Conservation (phyloP, 179 eudicot species). For the Nepenthes alata region DNA sequence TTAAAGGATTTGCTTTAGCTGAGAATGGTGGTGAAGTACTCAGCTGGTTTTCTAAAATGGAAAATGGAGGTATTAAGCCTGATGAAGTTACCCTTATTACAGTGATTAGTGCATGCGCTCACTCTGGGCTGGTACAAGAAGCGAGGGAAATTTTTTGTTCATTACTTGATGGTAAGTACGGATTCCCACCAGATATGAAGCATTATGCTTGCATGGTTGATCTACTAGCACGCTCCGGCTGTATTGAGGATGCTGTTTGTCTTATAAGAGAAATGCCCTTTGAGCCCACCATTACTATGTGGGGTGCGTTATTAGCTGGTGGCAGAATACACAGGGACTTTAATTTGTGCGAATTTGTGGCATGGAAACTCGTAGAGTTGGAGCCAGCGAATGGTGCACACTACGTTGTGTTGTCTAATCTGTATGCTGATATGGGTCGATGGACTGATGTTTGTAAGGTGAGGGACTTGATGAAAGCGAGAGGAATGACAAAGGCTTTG, state of each 20-base stretch:
- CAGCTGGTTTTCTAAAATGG: conserved; percentile 28
- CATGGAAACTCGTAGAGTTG: conserved; percentile 29
- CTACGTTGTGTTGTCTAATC: conserved; percentile 30
- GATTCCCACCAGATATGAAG: conserved; percentile 23
- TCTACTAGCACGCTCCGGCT: conserved; percentile 31
- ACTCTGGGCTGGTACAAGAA: conserved; percentile 23
- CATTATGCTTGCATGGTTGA: conserved; percentile 41
- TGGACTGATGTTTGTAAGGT: conserved; percentile 29
- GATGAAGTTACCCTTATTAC: conserved; percentile 31
- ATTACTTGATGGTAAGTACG: conserved; percentile 20
- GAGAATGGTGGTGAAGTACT: conserved; percentile 29
- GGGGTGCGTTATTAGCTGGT: conserved; percentile 36
- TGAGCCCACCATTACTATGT: conserved; percentile 25
- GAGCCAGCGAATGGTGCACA: conserved; percentile 29
- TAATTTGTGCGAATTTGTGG: conserved; percentile 32
- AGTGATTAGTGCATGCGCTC: conserved; percentile 40
- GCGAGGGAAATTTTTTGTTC: conserved; percentile 24
- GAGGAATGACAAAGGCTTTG: conserved; percentile 26
- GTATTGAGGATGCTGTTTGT: conserved; percentile 28
- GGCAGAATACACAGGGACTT: conserved; percentile 25
- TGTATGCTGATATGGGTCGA: conserved; percentile 30
- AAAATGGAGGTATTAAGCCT: conserved; percentile 21
- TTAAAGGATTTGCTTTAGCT: conserved; percentile 28
- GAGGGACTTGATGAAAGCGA: conserved; percentile 29
- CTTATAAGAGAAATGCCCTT: conserved; percentile 21